Conservation (phyloP, 2,329 filamentous ascomycete species). For the Beauveria sp. region DNA sequence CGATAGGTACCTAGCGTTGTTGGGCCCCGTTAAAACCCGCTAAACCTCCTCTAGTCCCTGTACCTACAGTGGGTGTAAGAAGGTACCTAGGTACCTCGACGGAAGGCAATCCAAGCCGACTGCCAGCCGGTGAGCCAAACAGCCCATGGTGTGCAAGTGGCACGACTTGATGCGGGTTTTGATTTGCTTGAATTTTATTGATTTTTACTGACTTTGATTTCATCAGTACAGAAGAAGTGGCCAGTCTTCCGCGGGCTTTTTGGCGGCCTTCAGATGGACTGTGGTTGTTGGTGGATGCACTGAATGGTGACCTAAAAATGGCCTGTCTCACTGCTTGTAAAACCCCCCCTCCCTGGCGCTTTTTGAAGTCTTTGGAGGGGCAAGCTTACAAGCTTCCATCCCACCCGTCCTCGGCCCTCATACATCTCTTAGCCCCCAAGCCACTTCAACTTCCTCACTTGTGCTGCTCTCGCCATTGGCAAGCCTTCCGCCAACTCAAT, state of each 20-base stretch:
- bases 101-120: no score
- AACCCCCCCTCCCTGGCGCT: not conserved
- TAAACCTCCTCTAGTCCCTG: not conserved
- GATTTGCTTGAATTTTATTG: no score
- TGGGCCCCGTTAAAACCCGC: not conserved
- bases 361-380: not conserved
- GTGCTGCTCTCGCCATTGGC: not conserved
- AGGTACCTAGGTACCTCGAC: not conserved
- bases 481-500: not conserved
- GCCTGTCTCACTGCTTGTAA: not conserved
- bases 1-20: not conserved
- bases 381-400: not conserved
- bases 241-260: no score
- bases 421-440: not conserved
- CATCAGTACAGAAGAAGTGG: no score
- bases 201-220: no score
- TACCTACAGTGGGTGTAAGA: not conserved
- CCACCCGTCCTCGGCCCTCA: conserved; percentile 1
- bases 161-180: no score
- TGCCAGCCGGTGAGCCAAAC: no score
- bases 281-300: no score
- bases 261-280: no score
- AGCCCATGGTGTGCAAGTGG: no score
- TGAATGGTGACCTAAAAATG: not conserved
- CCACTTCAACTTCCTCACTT: conserved; percentile 6